Conservation (phyloP, 108 stramenopile species). For the Bacterosira constricta region DNA sequence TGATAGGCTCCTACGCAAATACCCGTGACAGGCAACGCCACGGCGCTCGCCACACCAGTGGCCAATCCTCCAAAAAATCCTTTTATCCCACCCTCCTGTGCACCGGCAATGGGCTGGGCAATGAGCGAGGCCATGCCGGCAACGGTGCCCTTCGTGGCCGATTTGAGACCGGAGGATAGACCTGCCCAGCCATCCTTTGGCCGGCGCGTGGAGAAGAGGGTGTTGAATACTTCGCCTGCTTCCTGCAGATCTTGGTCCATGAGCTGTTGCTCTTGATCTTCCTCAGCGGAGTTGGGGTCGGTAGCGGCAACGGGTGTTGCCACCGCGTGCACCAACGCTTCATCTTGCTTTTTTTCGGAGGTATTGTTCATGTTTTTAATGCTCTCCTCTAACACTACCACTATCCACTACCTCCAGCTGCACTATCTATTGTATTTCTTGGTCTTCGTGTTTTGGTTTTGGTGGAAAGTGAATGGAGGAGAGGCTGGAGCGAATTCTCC, state of each 20-base stretch:
- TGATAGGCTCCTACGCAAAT: constrained; percentile 87
- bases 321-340: no score
- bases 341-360: neutral
- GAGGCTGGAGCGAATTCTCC: no score
- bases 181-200: constrained; percentile 92
- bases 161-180: constrained; percentile 74
- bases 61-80: constrained; percentile 84
- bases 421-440: no score
- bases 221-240: constrained; percentile 58
- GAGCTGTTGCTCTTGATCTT: constrained; percentile 15
- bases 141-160: constrained; percentile 75
- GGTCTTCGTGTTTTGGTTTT: no score
- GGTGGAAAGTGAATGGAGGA: no score
- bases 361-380: constrained; percentile 1
- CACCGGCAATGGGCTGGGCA: constrained; percentile 85
- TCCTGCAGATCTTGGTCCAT: constrained; percentile 46
- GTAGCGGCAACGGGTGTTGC: neutral
- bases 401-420: no score
- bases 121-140: constrained; percentile 81
- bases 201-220: constrained; percentile 77
- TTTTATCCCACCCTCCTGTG: constrained; percentile 73
- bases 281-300: neutral
- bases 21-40: constrained; percentile 84
- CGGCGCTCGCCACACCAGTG: constrained; percentile 80
- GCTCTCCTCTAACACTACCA: neutral